Conservation (phyloP, 805 yeast genomes). For the Metschnikowia aberdeeniae region DNA sequence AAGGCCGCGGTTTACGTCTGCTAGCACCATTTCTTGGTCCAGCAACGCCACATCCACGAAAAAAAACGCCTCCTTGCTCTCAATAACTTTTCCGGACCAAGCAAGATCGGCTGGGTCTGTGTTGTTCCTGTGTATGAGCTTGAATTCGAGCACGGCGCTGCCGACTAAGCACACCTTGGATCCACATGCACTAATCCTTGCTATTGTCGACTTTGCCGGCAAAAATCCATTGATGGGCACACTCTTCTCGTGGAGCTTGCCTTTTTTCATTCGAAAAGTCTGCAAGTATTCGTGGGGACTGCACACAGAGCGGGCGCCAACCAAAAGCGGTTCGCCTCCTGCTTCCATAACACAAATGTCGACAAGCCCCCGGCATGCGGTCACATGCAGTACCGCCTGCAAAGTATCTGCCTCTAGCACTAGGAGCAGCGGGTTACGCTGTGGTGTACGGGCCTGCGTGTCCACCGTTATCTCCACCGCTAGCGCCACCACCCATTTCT, state of each 20-base stretch:
- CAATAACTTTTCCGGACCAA: slow-evolving; percentile 3
- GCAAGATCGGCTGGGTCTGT: background rate
- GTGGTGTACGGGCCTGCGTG: slow-evolving; percentile 2
- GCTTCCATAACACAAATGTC: slow-evolving; percentile 7
- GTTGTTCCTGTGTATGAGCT: background rate
- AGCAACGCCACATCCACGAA: slow-evolving; percentile 15
- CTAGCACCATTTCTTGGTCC: slow-evolving; percentile 5
- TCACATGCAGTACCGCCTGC: background rate
- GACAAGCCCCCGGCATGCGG: background rate
- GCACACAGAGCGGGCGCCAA: slow-evolving; percentile 7
- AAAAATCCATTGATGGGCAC: slow-evolving; percentile 5
- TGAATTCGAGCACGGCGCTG: background rate
- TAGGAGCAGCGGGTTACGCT: slow-evolving; percentile 1
- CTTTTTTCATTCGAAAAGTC: slow-evolving; percentile 3
- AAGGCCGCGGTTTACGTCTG: slow-evolving; percentile 11
- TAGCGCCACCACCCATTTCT: slow-evolving; percentile 5
- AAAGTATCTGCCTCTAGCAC: slow-evolving; percentile 8
- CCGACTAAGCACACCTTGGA: slow-evolving; percentile 8
- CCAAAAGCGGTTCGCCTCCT: background rate
- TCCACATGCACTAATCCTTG: slow-evolving; percentile 4
- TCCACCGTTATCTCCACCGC: slow-evolving; percentile 4
- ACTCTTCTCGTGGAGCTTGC: background rate
- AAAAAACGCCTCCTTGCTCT: background rate
- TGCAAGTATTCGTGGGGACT: background rate
- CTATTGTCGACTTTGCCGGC: slow-evolving; percentile 5